These are phyloP conservation scores for Pyrenochaeta sp. DNA, from an alignment of 2,329 filamentous ascomycete genomes.

Conservation along the genomic window DNA sequence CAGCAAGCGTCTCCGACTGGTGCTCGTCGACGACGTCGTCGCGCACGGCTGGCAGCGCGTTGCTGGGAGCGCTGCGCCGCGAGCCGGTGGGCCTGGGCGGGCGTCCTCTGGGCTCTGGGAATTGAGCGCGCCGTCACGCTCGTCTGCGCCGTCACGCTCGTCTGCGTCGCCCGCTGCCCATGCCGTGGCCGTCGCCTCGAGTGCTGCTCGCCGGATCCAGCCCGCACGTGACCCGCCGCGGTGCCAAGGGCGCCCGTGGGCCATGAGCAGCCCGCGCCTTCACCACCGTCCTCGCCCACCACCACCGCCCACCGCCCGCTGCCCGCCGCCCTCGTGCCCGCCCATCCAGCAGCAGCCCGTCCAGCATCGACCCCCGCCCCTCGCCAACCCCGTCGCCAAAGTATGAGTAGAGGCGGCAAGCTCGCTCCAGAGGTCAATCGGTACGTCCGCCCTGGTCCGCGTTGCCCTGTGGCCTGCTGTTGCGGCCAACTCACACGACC, in stretches of 20 bases:
- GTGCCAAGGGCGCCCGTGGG: neutral
- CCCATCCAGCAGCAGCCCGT: slow-evolving; percentile 33
- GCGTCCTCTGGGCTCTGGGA: too few species aligned
- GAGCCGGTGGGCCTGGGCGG: too few species aligned
- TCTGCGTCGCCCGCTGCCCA: too few species aligned
- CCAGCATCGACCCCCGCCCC: slow-evolving; percentile 24
- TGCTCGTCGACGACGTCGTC: slow-evolving; percentile 1
- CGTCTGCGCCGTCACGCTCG: too few species aligned
- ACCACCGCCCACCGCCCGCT: too few species aligned
- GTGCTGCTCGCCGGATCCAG: neutral
- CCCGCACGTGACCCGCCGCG: slow-evolving; percentile 6
- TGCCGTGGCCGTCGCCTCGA: slow-evolving; percentile 7
- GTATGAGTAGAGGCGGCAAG: slow-evolving; percentile 96
- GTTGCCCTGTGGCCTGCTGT: slow-evolving; percentile 24
- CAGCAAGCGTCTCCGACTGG: slow-evolving; percentile 31
- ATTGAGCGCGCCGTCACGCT: too few species aligned
- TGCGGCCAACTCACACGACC: slow-evolving; percentile 35
- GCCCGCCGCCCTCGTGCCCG: slow-evolving; percentile 16
- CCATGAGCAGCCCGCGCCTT: slow-evolving; percentile 13
- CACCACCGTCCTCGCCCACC: slow-evolving; percentile 9
- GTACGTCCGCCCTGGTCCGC: slow-evolving; percentile 62
- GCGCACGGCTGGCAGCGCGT: too few species aligned
- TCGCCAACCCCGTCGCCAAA: slow-evolving; percentile 64
- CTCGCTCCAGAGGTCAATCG: slow-evolving; percentile 99
- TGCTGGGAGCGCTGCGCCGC: too few species aligned